Base-by-base conservation (phyloP, 257 asterid genomes). In the Paulownia fortunei region DNA sequence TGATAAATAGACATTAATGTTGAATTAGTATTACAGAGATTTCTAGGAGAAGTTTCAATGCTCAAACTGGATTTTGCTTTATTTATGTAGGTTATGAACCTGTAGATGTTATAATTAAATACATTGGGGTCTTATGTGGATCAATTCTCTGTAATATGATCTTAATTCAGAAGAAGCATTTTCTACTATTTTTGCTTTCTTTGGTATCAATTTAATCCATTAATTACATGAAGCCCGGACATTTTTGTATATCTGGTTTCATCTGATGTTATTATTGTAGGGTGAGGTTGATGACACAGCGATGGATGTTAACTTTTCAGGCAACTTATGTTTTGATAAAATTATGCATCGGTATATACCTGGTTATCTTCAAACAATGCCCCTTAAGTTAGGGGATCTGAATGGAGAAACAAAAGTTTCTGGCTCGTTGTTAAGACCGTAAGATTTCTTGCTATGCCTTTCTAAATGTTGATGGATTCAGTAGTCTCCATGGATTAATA, bases 331-430 rank as follows among this genome's bases (percentile, higher is more conserved):
- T 82, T 91, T 96, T 74, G 98, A 96, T 78, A 90, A 88, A 80
- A 92, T 93, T 63, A 79, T 96, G 89, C 94, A 92, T 79, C 97
- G 99, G 61, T 96, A 96, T 81, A 49, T 90, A 76, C 92, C 96
- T 82, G 95, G 92, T 73, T 89, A 86, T 78, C 91, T 89, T 86
- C 92, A 93, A 75, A 77, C 88, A 36, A 82, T 89, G 91, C 97
- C 98, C 42, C 89, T 91, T 77, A 92, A 85, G 81, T 87, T 96
- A 64, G 94, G 93, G 74, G 93, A 90, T 86, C 86, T 96, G 86
- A 96, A 89, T 83, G 99, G 99, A 76, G 99, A 96, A 84, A 96
- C 97, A 65, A 93, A 96, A 84, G 86, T 96, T 79, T 96, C 97
- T 86, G 99, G 99, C 78, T 87, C 99, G 6, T 87, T 96, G 84